Evolutionary conservation across 208 protist species (phyloP).

Genomic region (Paratrypanosoma confusum): DNA sequence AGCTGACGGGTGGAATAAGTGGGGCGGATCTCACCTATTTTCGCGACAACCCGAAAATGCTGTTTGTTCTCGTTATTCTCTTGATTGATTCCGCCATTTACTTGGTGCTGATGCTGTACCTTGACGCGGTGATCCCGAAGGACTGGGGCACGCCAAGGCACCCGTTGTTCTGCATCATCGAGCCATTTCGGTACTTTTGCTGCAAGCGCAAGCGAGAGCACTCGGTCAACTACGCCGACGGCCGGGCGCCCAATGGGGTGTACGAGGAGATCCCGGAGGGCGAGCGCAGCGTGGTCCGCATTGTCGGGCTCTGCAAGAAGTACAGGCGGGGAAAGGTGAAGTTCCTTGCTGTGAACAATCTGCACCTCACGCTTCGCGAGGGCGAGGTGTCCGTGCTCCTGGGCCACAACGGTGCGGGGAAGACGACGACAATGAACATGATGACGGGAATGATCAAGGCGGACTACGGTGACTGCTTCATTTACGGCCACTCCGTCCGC

Average conservation of each 20-base stretch:
- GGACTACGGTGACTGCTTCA: constrained; percentile 51
- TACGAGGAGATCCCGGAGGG: constrained; percentile 12
- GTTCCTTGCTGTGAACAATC: constrained; percentile 42
- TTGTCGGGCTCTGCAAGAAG: constrained; percentile 9
- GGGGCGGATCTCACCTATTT: constrained; percentile 3
- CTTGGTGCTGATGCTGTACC: constrained; percentile 17
- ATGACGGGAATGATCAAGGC: constrained; percentile 58
- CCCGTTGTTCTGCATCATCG: constrained; percentile 20
- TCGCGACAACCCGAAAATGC: constrained; percentile 5
- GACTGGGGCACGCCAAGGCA: constrained; percentile 24
- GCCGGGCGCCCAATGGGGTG: constrained; percentile 14
- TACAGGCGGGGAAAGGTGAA: constrained; percentile 35
- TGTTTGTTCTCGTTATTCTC: constrained; percentile 19
- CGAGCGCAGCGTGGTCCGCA: constrained; percentile 1
- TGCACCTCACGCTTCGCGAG: constrained; percentile 50
- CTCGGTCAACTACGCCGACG: constrained; percentile 3
- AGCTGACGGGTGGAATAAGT: constrained; percentile 1
- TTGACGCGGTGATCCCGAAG: constrained; percentile 23
- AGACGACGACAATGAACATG: constrained; percentile 73
- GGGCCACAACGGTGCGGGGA: constrained; percentile 78
- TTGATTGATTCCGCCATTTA: constrained; percentile 22
- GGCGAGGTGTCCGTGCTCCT: constrained; percentile 73
- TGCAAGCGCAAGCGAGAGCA: neutral
- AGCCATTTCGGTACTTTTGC: constrained; percentile 8
- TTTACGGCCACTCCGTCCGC: constrained; percentile 34